Evolutionary conservation across 1,284 basidiomycete species (phyloP).

Genomic region (Salmacisia buchloeana): DNA sequence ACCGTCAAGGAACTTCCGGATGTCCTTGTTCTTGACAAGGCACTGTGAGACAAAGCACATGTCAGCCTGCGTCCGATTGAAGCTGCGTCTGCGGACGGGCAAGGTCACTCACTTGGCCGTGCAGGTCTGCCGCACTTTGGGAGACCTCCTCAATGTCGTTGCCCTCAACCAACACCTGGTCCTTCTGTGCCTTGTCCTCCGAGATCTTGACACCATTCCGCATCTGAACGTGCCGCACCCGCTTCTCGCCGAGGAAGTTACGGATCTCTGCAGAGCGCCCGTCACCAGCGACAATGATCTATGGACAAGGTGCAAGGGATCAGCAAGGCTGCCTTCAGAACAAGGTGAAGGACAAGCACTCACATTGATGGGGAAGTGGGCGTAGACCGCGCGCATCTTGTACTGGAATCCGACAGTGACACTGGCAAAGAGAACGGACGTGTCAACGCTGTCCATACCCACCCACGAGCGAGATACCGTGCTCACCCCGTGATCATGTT

Average conservation of each 20-base stretch:
- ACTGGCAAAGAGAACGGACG: constrained; percentile 2
- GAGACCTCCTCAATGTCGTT: constrained; percentile 57
- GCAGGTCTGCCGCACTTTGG: constrained; percentile 48
- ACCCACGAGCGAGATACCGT: not conserved
- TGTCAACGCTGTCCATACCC: not conserved
- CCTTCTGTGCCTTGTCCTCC: constrained; percentile 93
- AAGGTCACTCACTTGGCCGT: constrained; percentile 25
- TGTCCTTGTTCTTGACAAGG: constrained; percentile 55
- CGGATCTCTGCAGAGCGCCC: constrained; percentile 84
- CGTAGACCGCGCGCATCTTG: constrained; percentile 84
- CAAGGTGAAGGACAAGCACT: not conserved
- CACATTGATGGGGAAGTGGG: constrained; percentile 97
- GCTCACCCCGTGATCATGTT: constrained; percentile 85
- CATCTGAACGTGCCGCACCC: constrained; percentile 86
- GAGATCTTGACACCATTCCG: constrained; percentile 76
- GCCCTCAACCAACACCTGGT: constrained; percentile 54
- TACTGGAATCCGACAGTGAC: constrained; percentile 64
- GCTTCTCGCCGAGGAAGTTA: constrained; percentile 95
- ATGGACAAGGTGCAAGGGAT: not conserved
- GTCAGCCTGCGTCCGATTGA: not conserved
- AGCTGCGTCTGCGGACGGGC: not conserved
- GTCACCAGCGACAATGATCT: constrained; percentile 78
- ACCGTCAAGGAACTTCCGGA: constrained; percentile 55
- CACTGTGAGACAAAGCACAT: constrained; percentile 16
- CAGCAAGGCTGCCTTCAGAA: not conserved